These are phyloP conservation scores for Beauveria brongniartii DNA, from an alignment of 2,329 filamentous ascomycete genomes.

Conservation along the genomic window DNA sequence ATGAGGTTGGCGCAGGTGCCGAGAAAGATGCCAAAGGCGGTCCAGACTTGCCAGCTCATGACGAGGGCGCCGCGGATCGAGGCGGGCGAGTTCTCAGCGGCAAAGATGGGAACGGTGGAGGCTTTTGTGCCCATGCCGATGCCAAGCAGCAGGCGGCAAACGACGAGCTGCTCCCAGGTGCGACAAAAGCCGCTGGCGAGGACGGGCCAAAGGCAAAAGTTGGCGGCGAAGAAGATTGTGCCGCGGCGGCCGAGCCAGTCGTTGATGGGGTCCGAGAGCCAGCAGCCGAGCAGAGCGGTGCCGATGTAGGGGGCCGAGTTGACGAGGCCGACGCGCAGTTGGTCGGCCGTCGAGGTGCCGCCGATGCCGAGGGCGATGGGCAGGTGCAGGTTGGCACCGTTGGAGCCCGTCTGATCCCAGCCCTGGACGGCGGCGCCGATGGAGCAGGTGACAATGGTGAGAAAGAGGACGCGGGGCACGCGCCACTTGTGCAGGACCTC, in stretches of 20 bases:
- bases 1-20: conserved; percentile 55
- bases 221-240: conserved; percentile 63
- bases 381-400: conserved; percentile 56
- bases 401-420: conserved; percentile 59
- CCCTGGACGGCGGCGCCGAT: conserved; percentile 64
- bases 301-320: conserved; percentile 50
- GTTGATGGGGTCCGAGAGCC: conserved; percentile 58
- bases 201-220: conserved; percentile 62
- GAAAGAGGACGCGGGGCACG: conserved; percentile 52
- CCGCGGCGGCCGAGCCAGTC: conserved; percentile 35
- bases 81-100: conserved; percentile 65
- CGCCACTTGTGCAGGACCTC: conserved; percentile 63
- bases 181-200: conserved; percentile 65
- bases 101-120: conserved; percentile 65
- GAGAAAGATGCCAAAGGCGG: conserved; percentile 52
- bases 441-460: conserved; percentile 60
- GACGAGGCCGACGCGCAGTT: conserved; percentile 55
- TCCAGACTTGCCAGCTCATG: conserved; percentile 75
- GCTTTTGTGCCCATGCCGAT: conserved; percentile 72
- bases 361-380: conserved; percentile 42
- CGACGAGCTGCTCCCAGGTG: conserved; percentile 63
- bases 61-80: conserved; percentile 65
- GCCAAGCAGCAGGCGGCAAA: conserved; percentile 64
- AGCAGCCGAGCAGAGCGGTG: conserved; percentile 47
- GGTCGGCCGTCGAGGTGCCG: conserved; percentile 26